phyloP scores from a whole-genome alignment of 768 basidiomycete species.

The Podaxis carcinomalis region DNA sequence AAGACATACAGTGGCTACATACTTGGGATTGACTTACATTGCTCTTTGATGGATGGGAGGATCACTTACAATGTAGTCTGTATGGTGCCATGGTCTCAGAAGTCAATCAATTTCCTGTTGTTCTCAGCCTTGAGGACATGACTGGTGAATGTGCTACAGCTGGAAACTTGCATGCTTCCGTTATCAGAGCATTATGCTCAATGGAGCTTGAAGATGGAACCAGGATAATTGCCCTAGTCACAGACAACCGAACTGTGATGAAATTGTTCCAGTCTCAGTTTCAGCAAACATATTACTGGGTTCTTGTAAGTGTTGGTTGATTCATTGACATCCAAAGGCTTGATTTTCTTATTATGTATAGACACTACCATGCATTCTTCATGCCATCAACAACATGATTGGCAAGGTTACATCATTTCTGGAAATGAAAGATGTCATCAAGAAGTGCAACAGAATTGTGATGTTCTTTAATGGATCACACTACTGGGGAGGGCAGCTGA shows the following conservation, averaged over 20 bases:
- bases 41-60: constrained; percentile 29
- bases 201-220: constrained; percentile 18
- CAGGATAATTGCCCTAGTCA: constrained; percentile 22
- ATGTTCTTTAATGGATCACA: constrained; percentile 28
- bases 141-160: constrained; percentile 19
- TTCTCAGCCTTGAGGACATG: constrained; percentile 22
- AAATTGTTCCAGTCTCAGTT: constrained; percentile 19
- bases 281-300: constrained; percentile 18
- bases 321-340: neutral
- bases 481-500: constrained; percentile 31
- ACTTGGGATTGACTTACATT: constrained; percentile 11
- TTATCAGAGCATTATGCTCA: constrained; percentile 14
- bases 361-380: constrained; percentile 26
- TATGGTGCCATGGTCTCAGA: constrained; percentile 23
- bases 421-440: constrained; percentile 17
- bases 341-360: constrained; percentile 4
- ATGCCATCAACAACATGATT: constrained; percentile 25
- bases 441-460: constrained; percentile 19
- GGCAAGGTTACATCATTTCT: constrained; percentile 23
- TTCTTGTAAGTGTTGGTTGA: constrained; percentile 15
- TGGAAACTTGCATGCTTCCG: constrained; percentile 16
- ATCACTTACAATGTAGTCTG: constrained; percentile 18
- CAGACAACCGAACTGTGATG: constrained; percentile 30
- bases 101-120: constrained; percentile 18
- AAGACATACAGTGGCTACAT: no score